A percentile compares a stretch with the other conserved stretches of the same genome.
phyloP scores from a whole-genome alignment of 129 eudicot genomes.

The Saposhnikovia divaricata region DNA sequence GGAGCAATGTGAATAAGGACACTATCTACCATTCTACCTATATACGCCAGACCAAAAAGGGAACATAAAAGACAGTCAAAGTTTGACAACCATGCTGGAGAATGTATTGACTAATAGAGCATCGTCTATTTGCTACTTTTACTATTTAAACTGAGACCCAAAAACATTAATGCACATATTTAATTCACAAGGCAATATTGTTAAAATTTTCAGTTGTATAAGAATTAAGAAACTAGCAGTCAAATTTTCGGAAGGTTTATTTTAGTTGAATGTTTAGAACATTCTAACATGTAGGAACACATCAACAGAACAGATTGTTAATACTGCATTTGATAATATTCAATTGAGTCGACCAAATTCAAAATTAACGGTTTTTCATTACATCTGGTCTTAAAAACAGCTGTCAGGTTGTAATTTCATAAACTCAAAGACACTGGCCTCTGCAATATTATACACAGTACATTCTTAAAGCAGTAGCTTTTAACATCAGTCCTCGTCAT shows the following conservation, averaged over 20 bases:
- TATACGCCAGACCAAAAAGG: not conserved
- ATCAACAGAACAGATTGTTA: not conserved
- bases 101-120: not conserved
- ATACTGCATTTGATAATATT: no score
- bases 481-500: not conserved
- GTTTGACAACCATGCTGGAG: not conserved
- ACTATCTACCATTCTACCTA: not conserved
- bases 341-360: not conserved
- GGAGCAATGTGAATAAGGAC: not conserved
- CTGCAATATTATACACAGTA: no score
- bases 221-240: not conserved
- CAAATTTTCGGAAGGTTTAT: not conserved
- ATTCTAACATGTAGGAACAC: not conserved
- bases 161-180: not conserved
- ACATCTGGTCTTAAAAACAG: not conserved
- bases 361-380: not conserved
- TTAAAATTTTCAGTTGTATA: not conserved
- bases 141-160: not conserved
- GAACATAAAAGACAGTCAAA: not conserved
- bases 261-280: not conserved
- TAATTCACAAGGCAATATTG: not conserved
- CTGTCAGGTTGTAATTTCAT: no score
- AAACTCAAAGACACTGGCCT: no score
- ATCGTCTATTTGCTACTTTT: not conserved
- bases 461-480: no score